Conservation (phyloP, 78 protist genomes). For the Pigoraptor vietnamica region DNA sequence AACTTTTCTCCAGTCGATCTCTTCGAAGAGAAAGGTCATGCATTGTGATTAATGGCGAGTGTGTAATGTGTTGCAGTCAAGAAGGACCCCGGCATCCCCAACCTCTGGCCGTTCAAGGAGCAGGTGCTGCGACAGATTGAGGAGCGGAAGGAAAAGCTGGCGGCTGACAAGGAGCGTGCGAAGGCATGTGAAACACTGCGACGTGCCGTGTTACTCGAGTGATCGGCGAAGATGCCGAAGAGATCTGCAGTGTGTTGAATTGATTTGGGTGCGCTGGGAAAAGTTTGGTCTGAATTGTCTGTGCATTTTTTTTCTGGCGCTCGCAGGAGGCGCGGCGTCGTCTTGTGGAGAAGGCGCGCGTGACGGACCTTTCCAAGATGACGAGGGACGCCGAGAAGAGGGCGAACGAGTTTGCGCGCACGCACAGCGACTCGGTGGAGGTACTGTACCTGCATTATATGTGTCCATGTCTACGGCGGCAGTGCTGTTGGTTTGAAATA, state of each 20-base stretch:
- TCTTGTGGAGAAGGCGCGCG: neutral
- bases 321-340: neutral
- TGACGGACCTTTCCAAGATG: neutral
- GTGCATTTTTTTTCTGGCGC: no score
- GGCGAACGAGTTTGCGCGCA: neutral
- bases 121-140: conserved; percentile 59
- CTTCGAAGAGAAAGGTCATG: no score
- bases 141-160: conserved; percentile 19
- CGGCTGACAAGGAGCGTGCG: conserved; percentile 31
- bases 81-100: conserved; percentile 92
- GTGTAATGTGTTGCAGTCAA: neutral
- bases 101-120: conserved; percentile 79
- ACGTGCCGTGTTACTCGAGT: neutral
- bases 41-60: no score
- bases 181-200: neutral
- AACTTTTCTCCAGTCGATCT: no score
- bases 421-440: neutral
- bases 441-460: no score
- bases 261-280: no score
- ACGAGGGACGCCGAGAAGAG: neutral
- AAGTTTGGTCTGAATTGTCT: no score
- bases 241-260: no score
- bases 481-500: no score
- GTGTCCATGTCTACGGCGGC: neutral
- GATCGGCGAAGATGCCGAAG: neutral